Evolutionary conservation across 1,139 yeast species (phyloP).

Genomic region (Suhomyces choctaworum): DNA sequence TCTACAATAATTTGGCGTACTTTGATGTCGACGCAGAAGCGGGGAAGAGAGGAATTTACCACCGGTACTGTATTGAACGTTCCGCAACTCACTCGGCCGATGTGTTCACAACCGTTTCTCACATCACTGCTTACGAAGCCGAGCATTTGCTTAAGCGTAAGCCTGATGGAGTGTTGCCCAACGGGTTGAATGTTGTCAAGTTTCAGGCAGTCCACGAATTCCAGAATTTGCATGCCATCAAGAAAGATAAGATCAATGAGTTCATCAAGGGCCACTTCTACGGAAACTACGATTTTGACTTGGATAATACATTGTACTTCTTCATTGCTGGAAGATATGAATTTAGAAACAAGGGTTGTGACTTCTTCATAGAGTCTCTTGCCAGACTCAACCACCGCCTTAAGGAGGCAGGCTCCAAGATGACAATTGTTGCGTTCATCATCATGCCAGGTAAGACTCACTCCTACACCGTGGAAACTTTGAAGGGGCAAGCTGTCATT

Average conservation of each 20-base stretch:
- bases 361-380: constrained; percentile 87
- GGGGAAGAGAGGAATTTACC: constrained; percentile 96
- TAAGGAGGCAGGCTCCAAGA: constrained; percentile 78
- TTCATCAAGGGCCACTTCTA: constrained; percentile 96
- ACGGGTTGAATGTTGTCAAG: constrained; percentile 93
- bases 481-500: constrained; percentile 94
- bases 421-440: constrained; percentile 96
- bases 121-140: constrained; percentile 92
- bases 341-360: constrained; percentile 95
- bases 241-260: constrained; percentile 90
- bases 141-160: constrained; percentile 92
- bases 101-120: constrained; percentile 96
- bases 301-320: constrained; percentile 90
- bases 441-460: constrained; percentile 97
- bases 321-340: constrained; percentile 98
- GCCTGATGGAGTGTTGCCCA: constrained; percentile 97
- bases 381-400: constrained; percentile 89
- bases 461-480: constrained; percentile 93
- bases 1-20: constrained; percentile 84
- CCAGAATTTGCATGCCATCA: constrained; percentile 90
- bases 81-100: constrained; percentile 96
- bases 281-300: constrained; percentile 92
- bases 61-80: constrained; percentile 93
- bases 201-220: constrained; percentile 98
- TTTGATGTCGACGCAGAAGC: constrained; percentile 98